Percentiles rank a stretch among this genome's conserved stretches.
Evolutionary conservation across 1,284 basidiomycete species (phyloP).

Genomic region (Lentinula novae-zelandiae): DNA sequence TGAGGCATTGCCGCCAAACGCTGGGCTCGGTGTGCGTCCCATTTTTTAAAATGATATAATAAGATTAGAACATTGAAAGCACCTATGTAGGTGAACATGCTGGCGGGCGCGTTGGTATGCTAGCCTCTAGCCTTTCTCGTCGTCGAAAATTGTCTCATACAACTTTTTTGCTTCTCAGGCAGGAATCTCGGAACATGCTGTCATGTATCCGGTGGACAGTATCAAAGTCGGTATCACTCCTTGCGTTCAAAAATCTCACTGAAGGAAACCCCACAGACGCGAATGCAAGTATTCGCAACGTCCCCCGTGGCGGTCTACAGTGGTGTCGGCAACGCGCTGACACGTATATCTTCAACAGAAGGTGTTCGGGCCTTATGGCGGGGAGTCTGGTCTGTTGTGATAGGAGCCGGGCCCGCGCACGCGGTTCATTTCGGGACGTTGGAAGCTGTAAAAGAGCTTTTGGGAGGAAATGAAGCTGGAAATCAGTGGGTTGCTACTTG

Average conservation of each 20-base stretch:
- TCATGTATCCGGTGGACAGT: constrained; percentile 98
- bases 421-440: constrained; percentile 98
- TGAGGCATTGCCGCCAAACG: constrained; percentile 73
- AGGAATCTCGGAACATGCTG: constrained; percentile 97
- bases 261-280: constrained; percentile 59
- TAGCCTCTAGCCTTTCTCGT: constrained; percentile 12
- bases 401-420: constrained; percentile 97
- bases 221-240: constrained; percentile 74
- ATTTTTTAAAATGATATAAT: not conserved
- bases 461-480: constrained; percentile 81
- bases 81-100: constrained; percentile 81
- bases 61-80: not conserved
- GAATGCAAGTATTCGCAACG: constrained; percentile 95
- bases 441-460: constrained; percentile 91
- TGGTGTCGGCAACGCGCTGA: constrained; percentile 86
- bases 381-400: constrained; percentile 94
- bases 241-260: not conserved
- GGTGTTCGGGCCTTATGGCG: constrained; percentile 91
- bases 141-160: constrained; percentile 1
- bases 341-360: constrained; percentile 90
- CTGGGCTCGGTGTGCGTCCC: constrained; percentile 60
- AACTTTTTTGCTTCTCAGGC: constrained; percentile 44
- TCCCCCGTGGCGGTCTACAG: constrained; percentile 84
- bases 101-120: constrained; percentile 91
- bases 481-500: constrained; percentile 83